Evolutionary conservation across 495 filamentous ascomycete genomes (phyloP), one percentile per base, ranked within the genome.

Genomic region (Hyaloscypha finlandica): DNA sequence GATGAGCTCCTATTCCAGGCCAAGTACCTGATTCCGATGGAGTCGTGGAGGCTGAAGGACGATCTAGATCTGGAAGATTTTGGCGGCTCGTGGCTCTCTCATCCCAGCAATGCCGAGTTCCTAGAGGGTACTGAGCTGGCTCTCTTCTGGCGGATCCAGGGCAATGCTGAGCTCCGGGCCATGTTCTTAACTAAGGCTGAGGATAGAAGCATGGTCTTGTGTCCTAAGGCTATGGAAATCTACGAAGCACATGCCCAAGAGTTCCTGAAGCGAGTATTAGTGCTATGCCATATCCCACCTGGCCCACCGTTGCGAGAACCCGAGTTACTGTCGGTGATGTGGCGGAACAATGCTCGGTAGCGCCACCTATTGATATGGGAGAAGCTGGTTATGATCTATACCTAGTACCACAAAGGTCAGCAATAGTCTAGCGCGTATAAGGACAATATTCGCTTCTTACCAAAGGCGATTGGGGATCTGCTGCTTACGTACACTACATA

Each of bases 21-120:
- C 8, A n/a, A 53, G 9, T 1, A n/a, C 51, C 51, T 53, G 1
- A 11, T n/a, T 25, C 51, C 25, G 31, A 64, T 64, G n/a, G 60
- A 64, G 45, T 63, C n/a, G 2, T 68, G 33, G 42, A 45, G 61
- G 60, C 61, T 64, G 16, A 64, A 60, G 61, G 61, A 68, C 22
- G 22, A 68, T 32, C 53, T 68, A 22, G 61, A 68, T 45, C 25
- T 68, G 59, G 61, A 64, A 35, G 39, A 64, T 53, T 63, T 64
- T 59, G 39, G 42, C 59, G 20, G 61, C 66, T 68, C 35, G 33
- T 68, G 60, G 60, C 66, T 68, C 59, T 57, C 31, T 35, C 22
- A 68, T 29, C 31, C 52, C 2, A 56, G 33, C 25, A 68, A 68
- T 37, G 1, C 52, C 19, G 51, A 53, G 16, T n/a, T 53, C 4